Evolutionary conservation across 768 basidiomycete species (phyloP).

Genomic region (Calocybe indica): DNA sequence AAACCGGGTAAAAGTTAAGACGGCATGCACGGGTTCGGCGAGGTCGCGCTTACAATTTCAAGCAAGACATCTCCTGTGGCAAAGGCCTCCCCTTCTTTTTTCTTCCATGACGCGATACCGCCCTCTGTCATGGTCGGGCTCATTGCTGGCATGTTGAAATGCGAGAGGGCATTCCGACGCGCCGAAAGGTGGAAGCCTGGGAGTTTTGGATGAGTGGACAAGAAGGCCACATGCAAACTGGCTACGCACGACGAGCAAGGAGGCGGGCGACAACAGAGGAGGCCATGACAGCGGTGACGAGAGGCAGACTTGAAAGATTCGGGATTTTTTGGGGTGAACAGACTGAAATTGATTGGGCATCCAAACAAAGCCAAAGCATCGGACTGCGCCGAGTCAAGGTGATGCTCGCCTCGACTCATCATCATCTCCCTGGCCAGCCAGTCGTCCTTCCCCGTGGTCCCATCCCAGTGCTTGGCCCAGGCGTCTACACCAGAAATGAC

Average conservation of each 20-base stretch:
- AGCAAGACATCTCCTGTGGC: constrained; percentile 88
- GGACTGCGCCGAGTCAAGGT: constrained; percentile 8
- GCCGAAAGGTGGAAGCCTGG: constrained; percentile 82
- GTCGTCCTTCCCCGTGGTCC: constrained; percentile 52
- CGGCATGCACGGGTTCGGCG: constrained; percentile 1
- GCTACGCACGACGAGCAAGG: constrained; percentile 55
- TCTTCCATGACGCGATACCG: constrained; percentile 96
- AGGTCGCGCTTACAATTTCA: constrained; percentile 68
- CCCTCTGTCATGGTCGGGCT: constrained; percentile 99
- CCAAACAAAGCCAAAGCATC: constrained; percentile 26
- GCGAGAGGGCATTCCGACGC: constrained; percentile 71
- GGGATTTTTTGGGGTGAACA: constrained; percentile 21
- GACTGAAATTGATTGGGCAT: constrained; percentile 12
- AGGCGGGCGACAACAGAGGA: constrained; percentile 54
- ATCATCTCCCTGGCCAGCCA: constrained; percentile 75
- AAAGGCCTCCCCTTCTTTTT: constrained; percentile 91
- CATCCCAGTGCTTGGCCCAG: constrained; percentile 52
- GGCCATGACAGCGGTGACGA: constrained; percentile 40
- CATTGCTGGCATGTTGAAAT: constrained; percentile 97
- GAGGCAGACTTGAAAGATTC: constrained; percentile 8
- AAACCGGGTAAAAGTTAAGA: constrained; percentile 6
- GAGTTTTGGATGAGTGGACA: background rate
- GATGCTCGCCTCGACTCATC: background rate
- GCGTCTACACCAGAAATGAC: constrained; percentile 60
- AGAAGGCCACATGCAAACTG: background rate